Evolutionary conservation across 345 rosid genomes (phyloP).

Genomic region (Tarenaya hassleriana): DNA sequence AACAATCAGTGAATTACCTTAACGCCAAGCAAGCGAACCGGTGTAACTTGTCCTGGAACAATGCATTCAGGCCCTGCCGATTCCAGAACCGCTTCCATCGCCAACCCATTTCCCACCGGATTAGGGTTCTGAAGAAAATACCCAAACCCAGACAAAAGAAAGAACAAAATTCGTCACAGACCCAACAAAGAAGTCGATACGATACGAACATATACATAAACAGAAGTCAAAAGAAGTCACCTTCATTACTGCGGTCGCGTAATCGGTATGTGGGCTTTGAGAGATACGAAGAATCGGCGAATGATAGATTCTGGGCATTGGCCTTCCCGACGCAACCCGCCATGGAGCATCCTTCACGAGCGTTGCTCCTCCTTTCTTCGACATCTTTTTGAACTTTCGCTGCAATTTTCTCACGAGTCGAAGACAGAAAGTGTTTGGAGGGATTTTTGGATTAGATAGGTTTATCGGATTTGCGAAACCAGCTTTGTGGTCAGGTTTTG

Average conservation of each 20-base stretch:
- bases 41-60: constrained; percentile 77
- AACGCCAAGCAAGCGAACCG: constrained; percentile 68
- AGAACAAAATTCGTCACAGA: neutral
- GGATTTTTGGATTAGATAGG: constrained; percentile 16
- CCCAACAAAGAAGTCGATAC: neutral
- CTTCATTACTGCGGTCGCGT: constrained; percentile 69
- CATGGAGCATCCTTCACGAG: constrained; percentile 80
- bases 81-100: constrained; percentile 64
- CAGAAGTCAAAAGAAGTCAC: constrained; percentile 14
- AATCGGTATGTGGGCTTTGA: constrained; percentile 41
- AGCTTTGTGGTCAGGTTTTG: constrained; percentile 28
- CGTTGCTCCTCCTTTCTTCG: constrained; percentile 51
- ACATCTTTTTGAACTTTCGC: constrained; percentile 33
- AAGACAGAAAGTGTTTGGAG: constrained; percentile 3
- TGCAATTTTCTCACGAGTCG: neutral
- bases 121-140: constrained; percentile 54
- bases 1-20: constrained; percentile 36
- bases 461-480: constrained; percentile 15
- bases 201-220: neutral
- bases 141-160: neutral
- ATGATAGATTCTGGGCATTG: constrained; percentile 68
- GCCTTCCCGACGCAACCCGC: constrained; percentile 57
- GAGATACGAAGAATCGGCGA: constrained; percentile 57
- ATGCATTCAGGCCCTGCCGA: constrained; percentile 86
- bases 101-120: constrained; percentile 76